Evolutionary conservation across 2,329 filamentous ascomycete genomes (phyloP), one percentile per base, ranked within the genome.

Genomic region (Sordariomycetes sp.): DNA sequence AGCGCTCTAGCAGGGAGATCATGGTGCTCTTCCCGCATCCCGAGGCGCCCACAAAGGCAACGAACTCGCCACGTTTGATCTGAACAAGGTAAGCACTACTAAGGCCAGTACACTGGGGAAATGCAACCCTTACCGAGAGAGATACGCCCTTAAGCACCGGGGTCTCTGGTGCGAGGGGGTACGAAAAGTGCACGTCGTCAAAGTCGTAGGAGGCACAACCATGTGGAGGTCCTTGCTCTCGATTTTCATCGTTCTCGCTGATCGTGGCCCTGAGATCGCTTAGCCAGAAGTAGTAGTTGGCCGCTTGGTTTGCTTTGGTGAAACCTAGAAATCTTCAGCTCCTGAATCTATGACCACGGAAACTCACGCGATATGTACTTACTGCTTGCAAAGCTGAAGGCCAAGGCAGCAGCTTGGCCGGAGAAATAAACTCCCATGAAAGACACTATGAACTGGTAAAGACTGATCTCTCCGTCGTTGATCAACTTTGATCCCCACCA

Each of bases 21-120:
- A n/a, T n/a, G n/a, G n/a, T n/a, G n/a, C n/a, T n/a, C n/a, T n/a
- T n/a, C n/a, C n/a, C n/a, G n/a, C n/a, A n/a, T n/a, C 73, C 72
- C 1, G 66, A 70, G 11, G 68, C 55, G 3, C 72, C 72, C 0
- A 77, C 72, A 15, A 76, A 57, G 1, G 70, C 72, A 3, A 68
- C 57, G 32, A 67, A 74, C 24, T 70, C 58, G 12, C 68, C 68
- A 5, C 59, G 59, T 33, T 57, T 34, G 7, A 34, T n/a, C n/a
- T n/a, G n/a, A n/a, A n/a, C n/a, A n/a, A n/a, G n/a, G n/a, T n/a
- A n/a, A n/a, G n/a, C n/a, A n/a, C n/a, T n/a, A n/a, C n/a, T n/a
- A n/a, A n/a, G n/a, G n/a, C n/a, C n/a, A n/a, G n/a, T n/a, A n/a
- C n/a, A n/a, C n/a, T n/a, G n/a, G n/a, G n/a, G n/a, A n/a, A n/a